Base-by-base conservation (phyloP, 1,284 basidiomycete genomes). In the Cutaneotrichosporon sp. region DNA sequence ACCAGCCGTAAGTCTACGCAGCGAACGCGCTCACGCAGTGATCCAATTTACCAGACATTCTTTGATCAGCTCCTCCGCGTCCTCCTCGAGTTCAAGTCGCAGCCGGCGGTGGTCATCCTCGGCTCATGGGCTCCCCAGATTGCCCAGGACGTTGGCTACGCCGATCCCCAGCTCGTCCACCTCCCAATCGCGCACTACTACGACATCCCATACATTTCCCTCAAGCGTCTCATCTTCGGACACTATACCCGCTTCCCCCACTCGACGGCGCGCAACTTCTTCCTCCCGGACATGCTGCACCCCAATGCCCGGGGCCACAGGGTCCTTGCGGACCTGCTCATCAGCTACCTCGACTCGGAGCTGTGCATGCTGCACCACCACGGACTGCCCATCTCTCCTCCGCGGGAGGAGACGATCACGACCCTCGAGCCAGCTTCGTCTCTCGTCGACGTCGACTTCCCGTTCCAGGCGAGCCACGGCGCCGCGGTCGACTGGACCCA, bases 61-160 rank as follows among this genome's bases (percentile, higher is more conserved):
- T 75, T 74, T 52, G 74, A 75, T 51, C 72, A 74, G 58, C 67
- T 75, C 19, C 62, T 75, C 8, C 71, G 74, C 19, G 70, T 70
- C 3, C 58, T 75, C 1, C 67, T 73, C 29, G 68, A 72, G 51
- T 71, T 74, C 52, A 55, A 59, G 12, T 67, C 64, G 9, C 60
- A 70, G 42, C 74, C 74, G 2, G 74, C 74, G 0, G 58, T 75
- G 6, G 49, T 75, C 41, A 71, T 75, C 27, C 67, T 75, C 24
- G 72, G 72, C 7, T 62, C 71, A 0, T 74, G 73, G 73, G 56
- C 65, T 9, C 73, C 73, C 1, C 63, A 65, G 48, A 65, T 73
- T 3, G 70, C 71, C 12, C 65, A 67, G 31, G 67, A 74, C 55
- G 63, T 66, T 49, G 70, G 74, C 14, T 71, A 74, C 52, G 72